Evolutionary conservation across 805 yeast species (phyloP), one percentile per base, ranked within the genome.

Genomic region (Tetrapisispora phaffii): DNA sequence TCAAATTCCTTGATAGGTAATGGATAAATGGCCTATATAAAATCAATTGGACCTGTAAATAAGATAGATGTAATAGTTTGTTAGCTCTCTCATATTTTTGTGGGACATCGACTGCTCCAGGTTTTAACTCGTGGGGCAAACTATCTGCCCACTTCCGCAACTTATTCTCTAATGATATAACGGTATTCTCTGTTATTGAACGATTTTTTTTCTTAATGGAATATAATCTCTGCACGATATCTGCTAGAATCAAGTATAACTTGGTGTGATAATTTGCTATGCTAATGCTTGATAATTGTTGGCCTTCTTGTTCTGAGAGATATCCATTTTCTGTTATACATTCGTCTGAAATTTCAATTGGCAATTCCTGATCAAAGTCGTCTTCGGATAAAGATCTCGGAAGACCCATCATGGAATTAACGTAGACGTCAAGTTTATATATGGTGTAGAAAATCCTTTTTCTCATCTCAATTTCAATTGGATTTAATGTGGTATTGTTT

Each of bases 11-110:
- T 15, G 79, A 80, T 15, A 69, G 56, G 47, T 62, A 68, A 63
- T 89, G 96, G 51, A 88, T 86, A 62, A 86, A 89, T 1, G 97
- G 97, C 44, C 96, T 74, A 60, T 89, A 88, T 16, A 88, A 71
- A 62, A 86, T 83, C 47, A 88, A 79, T 59, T 85, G 87, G 45
- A 87, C 86, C 59, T 87, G 93, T 41, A 84, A 67, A 52, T 79
- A 85, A 21, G 88, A 79, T 42, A 84, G 67, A 61, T 83, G 87
- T 17, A 88, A 66, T 43, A 86, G 67, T 53, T 82, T 73, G 64
- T 86, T 88, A 1, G 94, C 95, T 58, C 83, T 77, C 44, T 77
- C 64, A 62, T 81, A 85, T 42, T 59, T 66, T 21, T 52, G 52
- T 6, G 70, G 65, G 19, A 65, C 57, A 29, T 53, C 52, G 50